Base-by-base conservation (phyloP, 2,329 filamentous ascomycete species). In the Chalaropsis ovoidea region DNA sequence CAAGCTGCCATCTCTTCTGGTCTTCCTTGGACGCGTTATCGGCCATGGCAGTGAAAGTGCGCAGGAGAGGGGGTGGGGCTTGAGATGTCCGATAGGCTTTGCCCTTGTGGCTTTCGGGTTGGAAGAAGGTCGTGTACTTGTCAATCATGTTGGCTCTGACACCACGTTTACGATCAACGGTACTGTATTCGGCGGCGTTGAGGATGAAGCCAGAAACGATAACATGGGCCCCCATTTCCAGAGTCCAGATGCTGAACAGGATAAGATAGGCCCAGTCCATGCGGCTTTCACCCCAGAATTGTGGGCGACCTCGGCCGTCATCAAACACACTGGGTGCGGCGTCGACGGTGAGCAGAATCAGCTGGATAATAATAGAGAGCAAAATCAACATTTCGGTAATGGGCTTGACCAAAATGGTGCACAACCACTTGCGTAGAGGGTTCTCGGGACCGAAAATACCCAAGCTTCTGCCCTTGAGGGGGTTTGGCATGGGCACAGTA, bases 131-230 rank as follows among this genome's bases (percentile, higher is more conserved):
- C 68, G 85, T 84, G 67, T 89, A 89, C 75, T 92, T 92, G 68
- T 89, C 86, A 52, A 84, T 78, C 22, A 96, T 78, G 11, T 87
- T 89, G 69, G 86, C 85, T 63, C 84, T 85, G 8, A 96, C 76
- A 11, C 91, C 89, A 41, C 86, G 80, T 69, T 87, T 83, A 64
- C 89, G 84, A 74, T 95, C 89, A 68, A 95, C 88, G 4, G 91
- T 95, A 75, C 90, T 96, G 75, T 96, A 96, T 73, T 96, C 92
- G 8, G 85, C 79, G 1, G 94, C 89, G 72, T 99, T 99, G 69
- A 95, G 79, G 41, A 99, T 80, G 70, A 99, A 88, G 0, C 94
- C 95, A 0, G 94, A 99, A 0, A 99, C 95, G 68, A 99, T 87
- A 52, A 92, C 86, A 65, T 92, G 88, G 68, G 89, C 85, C 65